phyloP scores from a whole-genome alignment of 1,284 basidiomycete genomes.

The Irpex lacteus region DNA sequence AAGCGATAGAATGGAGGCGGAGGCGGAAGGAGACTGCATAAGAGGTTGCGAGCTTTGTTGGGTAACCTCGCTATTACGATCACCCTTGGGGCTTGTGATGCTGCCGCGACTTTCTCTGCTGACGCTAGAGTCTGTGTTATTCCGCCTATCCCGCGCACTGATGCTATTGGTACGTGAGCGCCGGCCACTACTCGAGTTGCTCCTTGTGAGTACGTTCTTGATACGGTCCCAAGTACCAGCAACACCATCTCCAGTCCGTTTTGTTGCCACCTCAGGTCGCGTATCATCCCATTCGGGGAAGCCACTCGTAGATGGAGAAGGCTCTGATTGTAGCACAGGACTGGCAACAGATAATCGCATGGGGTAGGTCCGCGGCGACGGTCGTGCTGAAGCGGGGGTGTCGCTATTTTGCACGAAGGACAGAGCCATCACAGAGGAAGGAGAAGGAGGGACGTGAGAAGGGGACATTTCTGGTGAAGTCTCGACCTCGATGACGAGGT shows the following conservation, averaged over 20 bases:
- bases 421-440: conserved; percentile 45
- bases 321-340: conserved; percentile 47
- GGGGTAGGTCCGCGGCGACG: conserved; percentile 51
- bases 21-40: conserved; percentile 61
- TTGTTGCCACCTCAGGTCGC: conserved; percentile 47
- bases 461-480: conserved; percentile 48
- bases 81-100: conserved; percentile 52
- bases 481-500: conserved; percentile 59
- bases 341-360: conserved; percentile 60
- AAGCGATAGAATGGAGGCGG: conserved; percentile 60
- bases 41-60: conserved; percentile 42
- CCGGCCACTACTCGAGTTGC: conserved; percentile 61
- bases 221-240: conserved; percentile 66
- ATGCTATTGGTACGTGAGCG: conserved; percentile 78
- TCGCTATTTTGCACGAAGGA: conserved; percentile 31
- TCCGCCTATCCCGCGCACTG: conserved; percentile 57
- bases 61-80: conserved; percentile 33
- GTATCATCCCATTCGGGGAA: conserved; percentile 57
- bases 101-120: conserved; percentile 76
- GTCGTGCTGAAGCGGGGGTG: conserved; percentile 40
- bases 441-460: conserved; percentile 46
- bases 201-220: conserved; percentile 58
- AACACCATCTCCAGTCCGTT: conserved; percentile 52
- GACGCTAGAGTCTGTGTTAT: conserved; percentile 66
- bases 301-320: conserved; percentile 51